These are phyloP conservation scores for Colletotrichum aenigma DNA, from an alignment of 2,329 filamentous ascomycete genomes.

Conservation along the genomic window DNA sequence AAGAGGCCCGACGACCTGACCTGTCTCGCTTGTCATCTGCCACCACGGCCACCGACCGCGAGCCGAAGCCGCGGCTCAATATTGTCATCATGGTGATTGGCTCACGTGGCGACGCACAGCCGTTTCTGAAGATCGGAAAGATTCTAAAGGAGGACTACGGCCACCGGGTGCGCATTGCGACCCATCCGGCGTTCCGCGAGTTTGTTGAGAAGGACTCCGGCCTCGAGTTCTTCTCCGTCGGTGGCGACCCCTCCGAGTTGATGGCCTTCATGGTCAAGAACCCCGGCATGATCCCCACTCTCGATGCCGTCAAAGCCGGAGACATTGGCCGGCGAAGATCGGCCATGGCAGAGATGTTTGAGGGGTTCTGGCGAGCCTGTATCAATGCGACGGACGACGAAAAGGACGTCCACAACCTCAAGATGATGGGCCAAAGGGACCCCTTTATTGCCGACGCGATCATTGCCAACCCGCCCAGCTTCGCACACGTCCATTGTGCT, in stretches of 20 bases:
- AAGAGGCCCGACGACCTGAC: neutral
- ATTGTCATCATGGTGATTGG: constrained; percentile 87
- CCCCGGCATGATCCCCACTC: constrained; percentile 74
- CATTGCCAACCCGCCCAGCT: constrained; percentile 81
- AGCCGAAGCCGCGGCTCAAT: constrained; percentile 62
- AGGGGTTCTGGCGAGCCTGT: constrained; percentile 82
- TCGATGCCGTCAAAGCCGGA: constrained; percentile 74
- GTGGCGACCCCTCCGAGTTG: constrained; percentile 78
- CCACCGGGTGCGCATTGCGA: constrained; percentile 79
- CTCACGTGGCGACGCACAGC: constrained; percentile 79
- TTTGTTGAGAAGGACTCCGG: constrained; percentile 76
- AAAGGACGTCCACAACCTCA: constrained; percentile 62
- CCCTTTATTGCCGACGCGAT: constrained; percentile 79
- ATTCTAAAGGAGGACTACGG: constrained; percentile 73
- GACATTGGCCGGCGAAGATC: constrained; percentile 71
- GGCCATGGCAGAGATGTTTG: constrained; percentile 82
- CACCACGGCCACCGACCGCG: constrained; percentile 32
- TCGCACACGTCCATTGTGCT: constrained; percentile 80
- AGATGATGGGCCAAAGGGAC: constrained; percentile 66
- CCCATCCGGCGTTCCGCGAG: constrained; percentile 77
- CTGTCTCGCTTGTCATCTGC: constrained; percentile 31
- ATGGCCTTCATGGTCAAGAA: constrained; percentile 94
- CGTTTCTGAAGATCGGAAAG: constrained; percentile 77
- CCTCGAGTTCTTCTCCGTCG: constrained; percentile 81
- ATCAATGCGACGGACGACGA: constrained; percentile 75